Evolutionary conservation across 129 eudicot species (phyloP).

Genomic region (Deinandra increscens): DNA sequence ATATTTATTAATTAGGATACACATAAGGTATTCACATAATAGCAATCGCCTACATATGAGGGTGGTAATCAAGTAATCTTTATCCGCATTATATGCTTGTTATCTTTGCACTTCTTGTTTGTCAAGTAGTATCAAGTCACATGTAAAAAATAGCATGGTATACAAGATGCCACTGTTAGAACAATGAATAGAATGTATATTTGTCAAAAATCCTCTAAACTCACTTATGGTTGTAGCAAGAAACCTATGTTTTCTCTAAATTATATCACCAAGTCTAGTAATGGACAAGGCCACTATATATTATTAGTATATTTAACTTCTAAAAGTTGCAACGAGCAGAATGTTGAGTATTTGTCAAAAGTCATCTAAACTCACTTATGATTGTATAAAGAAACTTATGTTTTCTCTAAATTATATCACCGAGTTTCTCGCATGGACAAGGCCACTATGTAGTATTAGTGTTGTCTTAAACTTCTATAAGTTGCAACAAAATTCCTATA

Average conservation of each 20-base stretch:
- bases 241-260: slow-evolving; percentile 11
- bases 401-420: slow-evolving; percentile 6
- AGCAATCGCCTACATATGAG: slow-evolving; percentile 11
- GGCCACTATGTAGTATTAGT: not conserved
- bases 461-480: slow-evolving; percentile 2
- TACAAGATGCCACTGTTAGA: slow-evolving; percentile 3
- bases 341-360: no score
- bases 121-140: slow-evolving; percentile 4
- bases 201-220: slow-evolving; percentile 4
- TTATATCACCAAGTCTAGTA: not conserved
- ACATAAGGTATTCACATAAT: not conserved
- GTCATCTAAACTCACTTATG: no score
- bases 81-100: not conserved
- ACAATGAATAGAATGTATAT: slow-evolving; percentile 9
- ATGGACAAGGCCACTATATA: slow-evolving; percentile 8
- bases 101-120: slow-evolving; percentile 13
- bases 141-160: slow-evolving; percentile 2
- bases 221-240: slow-evolving; percentile 1
- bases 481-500: not conserved
- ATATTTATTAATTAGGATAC: not conserved
- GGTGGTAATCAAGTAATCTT: not conserved
- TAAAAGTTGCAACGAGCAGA: not conserved
- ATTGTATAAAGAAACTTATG: slow-evolving; percentile 3
- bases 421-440: slow-evolving; percentile 5
- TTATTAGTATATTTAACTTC: slow-evolving; percentile 4